A percentile compares a stretch with the other conserved stretches of the same genome.
Conservation (phyloP, 2,329 filamentous ascomycete genomes). For the Pestalotiopsis fici region DNA sequence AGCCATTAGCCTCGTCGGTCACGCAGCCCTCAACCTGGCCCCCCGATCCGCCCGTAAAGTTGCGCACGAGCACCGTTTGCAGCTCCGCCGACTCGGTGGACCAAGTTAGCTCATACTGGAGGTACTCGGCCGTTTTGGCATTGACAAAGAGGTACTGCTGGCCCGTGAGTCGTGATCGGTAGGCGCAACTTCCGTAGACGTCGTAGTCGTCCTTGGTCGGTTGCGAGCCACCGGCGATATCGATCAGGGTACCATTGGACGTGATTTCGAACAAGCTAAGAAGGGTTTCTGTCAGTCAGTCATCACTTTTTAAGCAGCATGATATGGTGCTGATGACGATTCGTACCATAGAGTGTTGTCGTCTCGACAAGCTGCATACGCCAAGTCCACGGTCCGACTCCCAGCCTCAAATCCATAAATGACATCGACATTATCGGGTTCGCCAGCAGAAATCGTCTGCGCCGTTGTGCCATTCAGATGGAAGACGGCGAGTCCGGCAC, state of each 20-base stretch:
- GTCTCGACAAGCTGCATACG: conserved; percentile 50
- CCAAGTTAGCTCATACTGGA: conserved; percentile 51
- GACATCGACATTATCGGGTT: conserved; percentile 57
- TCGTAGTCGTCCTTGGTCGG: conserved; percentile 43
- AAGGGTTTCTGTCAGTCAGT: neutral
- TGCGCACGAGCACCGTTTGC: conserved; percentile 47
- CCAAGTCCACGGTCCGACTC: conserved; percentile 44
- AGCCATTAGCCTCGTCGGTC: conserved; percentile 50
- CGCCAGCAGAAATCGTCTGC: conserved; percentile 42
- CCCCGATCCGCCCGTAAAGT: conserved; percentile 50
- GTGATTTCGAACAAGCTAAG: conserved; percentile 46
- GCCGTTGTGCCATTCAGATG: conserved; percentile 48
- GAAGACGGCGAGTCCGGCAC: conserved; percentile 50
- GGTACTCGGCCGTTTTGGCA: conserved; percentile 52
- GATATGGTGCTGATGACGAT: neutral
- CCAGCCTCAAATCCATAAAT: conserved; percentile 50
- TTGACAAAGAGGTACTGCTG: conserved; percentile 58
- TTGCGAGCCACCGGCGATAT: conserved; percentile 47
- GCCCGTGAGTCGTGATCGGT: conserved; percentile 44
- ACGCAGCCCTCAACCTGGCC: conserved; percentile 58
- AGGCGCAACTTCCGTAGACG: conserved; percentile 55
- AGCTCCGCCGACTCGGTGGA: conserved; percentile 42
- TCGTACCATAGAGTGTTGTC: conserved; percentile 55
- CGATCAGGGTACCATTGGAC: conserved; percentile 41
- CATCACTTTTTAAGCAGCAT: neutral